Base-by-base conservation (phyloP, 2,329 filamentous ascomycete genomes). In the Drechslerella coelobrocha region DNA sequence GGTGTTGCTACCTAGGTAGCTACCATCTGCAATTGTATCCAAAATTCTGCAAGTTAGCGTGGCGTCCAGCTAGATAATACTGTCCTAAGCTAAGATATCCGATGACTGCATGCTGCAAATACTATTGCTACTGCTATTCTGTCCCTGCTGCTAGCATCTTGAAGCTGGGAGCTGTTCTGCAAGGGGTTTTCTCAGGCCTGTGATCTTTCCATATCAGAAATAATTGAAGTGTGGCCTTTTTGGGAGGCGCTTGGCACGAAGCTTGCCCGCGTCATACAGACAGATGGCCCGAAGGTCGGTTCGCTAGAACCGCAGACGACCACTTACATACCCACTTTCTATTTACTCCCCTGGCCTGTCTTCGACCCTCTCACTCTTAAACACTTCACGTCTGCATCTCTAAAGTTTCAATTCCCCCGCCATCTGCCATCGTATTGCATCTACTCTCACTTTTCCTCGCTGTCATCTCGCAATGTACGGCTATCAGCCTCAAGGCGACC, bases 401-500 rank as follows among this genome's bases (percentile, higher is more conserved):
- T 5, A 17, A 12, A 19, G 19, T 37, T 52, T 43, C 43, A 61
- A 50, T 12, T 29, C 37, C 47, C 4, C n/a, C 39, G n/a, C 26
- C 56, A 57, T 57, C 65, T 43, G 14, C 27, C 26, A 39, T 24
- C 9, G 34, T 55, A 34, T 51, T 45, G 47, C 37, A 51, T 63
- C 29, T 54, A 41, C 50, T 54, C 39, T 47, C 31, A n/a, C 27
- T 55, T 50, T 50, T 47, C 41, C 41, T 17, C 41, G 41, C 41
- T 45, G 41, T 10, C 45, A 47, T 37, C 34, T 55, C 54, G 59
- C 53, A 71, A 71, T 71, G 66, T 71, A 81, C 75, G 81, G 80
- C 72, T 83, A 83, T 76, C 82, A 80, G 78, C 81, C 80, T 72
- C 79, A 79, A 74, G 78, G 77, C 63, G 79, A 79, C 73, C 76